Evolutionary conservation across 129 eudicot species (phyloP), one percentile per base, ranked within the genome.

Genomic region (Arctium lappa): DNA sequence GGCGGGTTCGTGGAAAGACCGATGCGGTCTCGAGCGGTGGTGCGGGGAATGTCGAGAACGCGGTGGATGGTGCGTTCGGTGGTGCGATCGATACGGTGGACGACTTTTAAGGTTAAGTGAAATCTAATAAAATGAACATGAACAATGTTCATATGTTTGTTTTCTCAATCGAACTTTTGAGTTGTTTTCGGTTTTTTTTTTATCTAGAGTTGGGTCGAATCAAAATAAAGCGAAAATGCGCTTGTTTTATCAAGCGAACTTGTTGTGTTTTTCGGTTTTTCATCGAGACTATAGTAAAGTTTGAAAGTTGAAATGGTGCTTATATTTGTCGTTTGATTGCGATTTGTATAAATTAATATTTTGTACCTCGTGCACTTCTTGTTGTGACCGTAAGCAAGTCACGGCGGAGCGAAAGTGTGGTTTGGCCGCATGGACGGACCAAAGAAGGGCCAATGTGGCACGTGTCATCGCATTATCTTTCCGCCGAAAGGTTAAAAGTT

Each of bases 1-100:
- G 77, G 46, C 88, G 30, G 72, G 79, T 62, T 33, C 82, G 6
- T 60, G 79, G 15, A 22, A 70, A 38, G 73, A 60, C 63, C 27
- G 78, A n/a, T 4, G 37, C 56, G 13, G 63, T 73, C 32, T 37
- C 79, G 6, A 44, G 79, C 6, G 6, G 6, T 60, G 53, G 22
- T 32, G 38, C 2, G 22, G 29, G 66, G 66, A 56, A 15, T 18
- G 27, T 15, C 6, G 75, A 73, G 68, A 44, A 74, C 8, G 37
- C 30, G 63, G 48, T 65, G 36, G 68, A 63, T 31, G 80, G 80
- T 15, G 73, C 2, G 30, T 29, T 22, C 5, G 6, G 13, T 74
- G 78, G 78, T 16, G 27, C 29, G 29, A 5, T 15, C 7, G 6
- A 15, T 50, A 50, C 4, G 62, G 5, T 13, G 18, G 18, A 53